Conservation (phyloP, 192 early-diverging fungal genomes). For the Linnemannia exigua region DNA sequence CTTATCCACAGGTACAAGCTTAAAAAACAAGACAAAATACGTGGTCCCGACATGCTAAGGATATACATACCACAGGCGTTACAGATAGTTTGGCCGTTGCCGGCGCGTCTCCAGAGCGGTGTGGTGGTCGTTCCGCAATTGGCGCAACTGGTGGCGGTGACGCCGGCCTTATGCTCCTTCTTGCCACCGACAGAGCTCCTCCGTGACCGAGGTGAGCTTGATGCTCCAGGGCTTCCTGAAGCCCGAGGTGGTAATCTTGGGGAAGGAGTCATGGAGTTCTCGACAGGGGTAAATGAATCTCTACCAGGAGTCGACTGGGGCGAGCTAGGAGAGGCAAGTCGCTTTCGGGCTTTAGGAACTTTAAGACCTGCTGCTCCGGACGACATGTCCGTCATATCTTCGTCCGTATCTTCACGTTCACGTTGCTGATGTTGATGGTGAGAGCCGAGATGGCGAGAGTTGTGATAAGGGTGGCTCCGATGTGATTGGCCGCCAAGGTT, state of each 20-base stretch:
- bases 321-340: conserved; percentile 27
- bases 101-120: conserved; percentile 91
- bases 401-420: conserved; percentile 13
- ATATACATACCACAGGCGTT: conserved; percentile 93
- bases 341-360: conserved; percentile 19
- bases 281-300: background rate
- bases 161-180: conserved; percentile 50
- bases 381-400: conserved; percentile 31
- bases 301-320: background rate
- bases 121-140: conserved; percentile 95
- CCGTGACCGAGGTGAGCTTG: conserved; percentile 26
- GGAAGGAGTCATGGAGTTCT: conserved; percentile 25
- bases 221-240: conserved; percentile 10
- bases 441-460: conserved; percentile 8
- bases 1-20: background rate
- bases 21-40: background rate
- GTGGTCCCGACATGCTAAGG: background rate
- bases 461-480: conserved; percentile 8
- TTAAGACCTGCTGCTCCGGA: background rate
- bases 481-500: background rate
- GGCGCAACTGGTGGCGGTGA: conserved; percentile 74
- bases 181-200: conserved; percentile 48
- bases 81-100: conserved; percentile 91
- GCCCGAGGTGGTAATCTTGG: conserved; percentile 22
- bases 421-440: conserved; percentile 6